phyloP scores from a whole-genome alignment of 768 basidiomycete species.

The Lactifluus subvellereus region DNA sequence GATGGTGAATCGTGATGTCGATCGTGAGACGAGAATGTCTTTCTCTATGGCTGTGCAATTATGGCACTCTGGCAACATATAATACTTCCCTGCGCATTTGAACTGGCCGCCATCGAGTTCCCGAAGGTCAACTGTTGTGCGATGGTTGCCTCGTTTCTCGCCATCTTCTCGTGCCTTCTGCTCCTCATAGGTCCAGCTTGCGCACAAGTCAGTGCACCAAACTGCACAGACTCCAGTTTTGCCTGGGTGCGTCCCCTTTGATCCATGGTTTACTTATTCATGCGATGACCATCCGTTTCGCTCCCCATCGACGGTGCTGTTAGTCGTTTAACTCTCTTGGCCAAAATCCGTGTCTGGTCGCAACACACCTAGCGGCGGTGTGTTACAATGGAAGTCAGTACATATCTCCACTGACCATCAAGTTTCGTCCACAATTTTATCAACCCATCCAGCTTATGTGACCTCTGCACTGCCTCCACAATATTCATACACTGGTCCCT shows the following conservation, averaged over 20 bases:
- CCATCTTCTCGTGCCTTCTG: neutral
- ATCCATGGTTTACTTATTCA: neutral
- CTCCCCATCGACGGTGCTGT: too few relatives aligned
- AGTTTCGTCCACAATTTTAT: neutral
- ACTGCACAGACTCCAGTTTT: neutral
- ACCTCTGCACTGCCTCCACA: constrained; percentile 6
- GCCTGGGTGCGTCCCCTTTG: constrained; percentile 16
- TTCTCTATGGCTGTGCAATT: too few relatives aligned
- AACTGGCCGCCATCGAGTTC: neutral
- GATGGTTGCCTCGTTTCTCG: neutral
- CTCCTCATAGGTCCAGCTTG: neutral
- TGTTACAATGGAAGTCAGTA: constrained; percentile 16
- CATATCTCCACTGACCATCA: neutral
- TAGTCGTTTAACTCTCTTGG: constrained; percentile 16
- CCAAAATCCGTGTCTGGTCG: constrained; percentile 13
- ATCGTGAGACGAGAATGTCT: too few relatives aligned
- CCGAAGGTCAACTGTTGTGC: neutral
- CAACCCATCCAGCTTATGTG: neutral
- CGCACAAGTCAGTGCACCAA: constrained; percentile 4
- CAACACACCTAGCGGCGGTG: neutral
- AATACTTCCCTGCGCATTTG: too few relatives aligned
- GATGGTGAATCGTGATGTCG: neutral
- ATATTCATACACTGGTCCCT: constrained; percentile 12
- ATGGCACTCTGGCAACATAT: too few relatives aligned
- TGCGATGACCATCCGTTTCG: neutral